Evolutionary conservation across 2,329 filamentous ascomycete species (phyloP).

Genomic region (Penicillium frequentans): DNA sequence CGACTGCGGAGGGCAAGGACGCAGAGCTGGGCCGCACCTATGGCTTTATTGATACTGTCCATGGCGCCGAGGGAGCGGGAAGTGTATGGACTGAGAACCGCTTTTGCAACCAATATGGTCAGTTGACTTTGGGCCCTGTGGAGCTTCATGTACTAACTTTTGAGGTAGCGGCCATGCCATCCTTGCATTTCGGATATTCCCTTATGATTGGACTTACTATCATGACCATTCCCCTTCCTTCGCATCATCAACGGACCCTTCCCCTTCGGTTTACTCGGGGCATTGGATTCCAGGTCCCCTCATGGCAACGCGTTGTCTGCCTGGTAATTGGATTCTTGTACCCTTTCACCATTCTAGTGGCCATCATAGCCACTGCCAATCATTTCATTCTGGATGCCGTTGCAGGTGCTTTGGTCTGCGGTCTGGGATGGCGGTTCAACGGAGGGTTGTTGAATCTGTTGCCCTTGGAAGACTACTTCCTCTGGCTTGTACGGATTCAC

Average conservation of each 20-base stretch:
- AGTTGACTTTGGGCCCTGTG: conserved; percentile 23
- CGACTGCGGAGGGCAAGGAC: conserved; percentile 54
- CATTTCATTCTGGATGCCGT: conserved; percentile 72
- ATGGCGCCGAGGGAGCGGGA: conserved; percentile 58
- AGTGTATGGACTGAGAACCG: conserved; percentile 72
- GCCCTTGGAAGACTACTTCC: conserved; percentile 67
- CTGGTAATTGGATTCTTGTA: conserved; percentile 60
- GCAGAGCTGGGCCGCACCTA: conserved; percentile 61
- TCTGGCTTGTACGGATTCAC: conserved; percentile 63
- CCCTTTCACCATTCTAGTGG: conserved; percentile 63
- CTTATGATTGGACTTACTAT: conserved; percentile 71
- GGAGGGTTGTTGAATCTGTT: conserved; percentile 61
- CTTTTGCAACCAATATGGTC: conserved; percentile 74
- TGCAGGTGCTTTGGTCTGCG: conserved; percentile 65
- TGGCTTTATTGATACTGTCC: conserved; percentile 61
- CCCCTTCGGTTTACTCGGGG: conserved; percentile 32
- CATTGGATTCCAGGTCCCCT: conserved; percentile 43
- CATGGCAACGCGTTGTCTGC: conserved; percentile 53
- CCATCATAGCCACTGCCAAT: conserved; percentile 71
- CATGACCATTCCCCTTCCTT: conserved; percentile 62
- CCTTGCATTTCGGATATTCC: conserved; percentile 73
- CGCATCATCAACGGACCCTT: conserved; percentile 50
- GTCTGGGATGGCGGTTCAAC: conserved; percentile 61
- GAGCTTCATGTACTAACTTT: background rate
- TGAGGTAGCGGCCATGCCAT: conserved; percentile 67